A percentile compares a stretch with the other conserved stretches of the same genome.
Evolutionary conservation across 306 rosid species (phyloP).

Genomic region (Vachellia pachyceras): DNA sequence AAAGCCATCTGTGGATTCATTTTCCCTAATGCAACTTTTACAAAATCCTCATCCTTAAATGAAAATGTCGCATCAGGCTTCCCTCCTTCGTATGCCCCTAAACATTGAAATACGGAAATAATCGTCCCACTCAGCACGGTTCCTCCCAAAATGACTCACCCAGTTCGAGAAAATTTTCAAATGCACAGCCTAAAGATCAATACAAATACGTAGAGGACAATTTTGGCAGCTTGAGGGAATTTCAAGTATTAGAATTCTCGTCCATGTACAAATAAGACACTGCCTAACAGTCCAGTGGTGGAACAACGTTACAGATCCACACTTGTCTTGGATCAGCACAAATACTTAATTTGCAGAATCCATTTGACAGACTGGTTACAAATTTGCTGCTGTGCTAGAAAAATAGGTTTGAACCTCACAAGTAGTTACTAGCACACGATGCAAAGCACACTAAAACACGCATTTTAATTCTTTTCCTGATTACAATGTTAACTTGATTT

Average conservation of each 20-base stretch:
- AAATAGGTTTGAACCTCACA: not conserved
- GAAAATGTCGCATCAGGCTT: slow-evolving; percentile 92
- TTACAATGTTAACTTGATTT: not conserved
- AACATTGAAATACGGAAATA: slow-evolving; percentile 17
- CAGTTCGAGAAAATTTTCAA: not conserved
- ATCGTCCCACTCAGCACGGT: not conserved
- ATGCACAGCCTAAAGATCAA: slow-evolving; percentile 1
- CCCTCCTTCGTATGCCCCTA: slow-evolving; percentile 87
- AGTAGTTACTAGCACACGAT: not conserved
- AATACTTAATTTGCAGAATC: not conserved
- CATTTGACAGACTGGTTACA: not conserved
- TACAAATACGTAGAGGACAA: slow-evolving; percentile 4
- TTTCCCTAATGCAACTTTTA: slow-evolving; percentile 87
- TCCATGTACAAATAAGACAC: not conserved
- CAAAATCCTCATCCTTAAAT: slow-evolving; percentile 86
- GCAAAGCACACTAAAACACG: not conserved
- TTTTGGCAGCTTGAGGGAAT: not conserved
- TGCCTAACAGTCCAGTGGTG: not conserved
- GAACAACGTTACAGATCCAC: not conserved
- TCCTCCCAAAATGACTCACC: not conserved
- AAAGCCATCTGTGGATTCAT: slow-evolving; percentile 94
- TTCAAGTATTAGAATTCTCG: slow-evolving; percentile 12
- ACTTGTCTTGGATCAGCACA: not conserved
- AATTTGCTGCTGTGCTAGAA: not conserved
- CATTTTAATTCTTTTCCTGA: not conserved